Evolutionary conservation across 495 filamentous ascomycete genomes (phyloP).

Genomic region (Tuber microsphaerosporum): DNA sequence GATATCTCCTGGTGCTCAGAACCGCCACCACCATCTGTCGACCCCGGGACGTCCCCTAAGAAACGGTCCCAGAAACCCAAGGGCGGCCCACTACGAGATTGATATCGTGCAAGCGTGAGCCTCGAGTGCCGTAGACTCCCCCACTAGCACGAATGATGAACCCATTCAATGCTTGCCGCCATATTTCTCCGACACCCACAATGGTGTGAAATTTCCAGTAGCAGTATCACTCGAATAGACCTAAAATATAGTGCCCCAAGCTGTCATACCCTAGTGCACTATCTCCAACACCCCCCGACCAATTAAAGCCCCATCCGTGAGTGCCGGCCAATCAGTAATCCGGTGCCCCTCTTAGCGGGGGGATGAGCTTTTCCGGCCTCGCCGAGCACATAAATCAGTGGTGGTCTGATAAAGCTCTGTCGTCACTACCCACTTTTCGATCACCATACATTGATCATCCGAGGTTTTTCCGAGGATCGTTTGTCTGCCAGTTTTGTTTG

Average conservation of each 20-base stretch:
- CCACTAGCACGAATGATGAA: no score
- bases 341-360: background rate
- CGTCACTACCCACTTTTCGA: constrained; percentile 19
- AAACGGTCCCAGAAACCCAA: background rate
- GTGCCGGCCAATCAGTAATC: background rate
- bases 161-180: no score
- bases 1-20: background rate
- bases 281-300: background rate
- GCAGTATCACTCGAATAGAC: background rate
- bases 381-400: constrained; percentile 1
- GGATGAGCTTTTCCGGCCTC: background rate
- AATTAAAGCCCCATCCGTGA: background rate
- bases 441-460: background rate
- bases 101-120: no score
- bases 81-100: background rate
- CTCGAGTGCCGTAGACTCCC: no score
- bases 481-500: background rate
- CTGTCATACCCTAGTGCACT: background rate
- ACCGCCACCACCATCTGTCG: background rate
- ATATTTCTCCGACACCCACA: no score
- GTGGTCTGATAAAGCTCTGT: constrained; percentile 19
- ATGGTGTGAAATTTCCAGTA: background rate
- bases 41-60: background rate
- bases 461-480: background rate
- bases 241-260: background rate